Evolutionary conservation across 257 asterid species (phyloP).

Genomic region (Catharanthus roseus): DNA sequence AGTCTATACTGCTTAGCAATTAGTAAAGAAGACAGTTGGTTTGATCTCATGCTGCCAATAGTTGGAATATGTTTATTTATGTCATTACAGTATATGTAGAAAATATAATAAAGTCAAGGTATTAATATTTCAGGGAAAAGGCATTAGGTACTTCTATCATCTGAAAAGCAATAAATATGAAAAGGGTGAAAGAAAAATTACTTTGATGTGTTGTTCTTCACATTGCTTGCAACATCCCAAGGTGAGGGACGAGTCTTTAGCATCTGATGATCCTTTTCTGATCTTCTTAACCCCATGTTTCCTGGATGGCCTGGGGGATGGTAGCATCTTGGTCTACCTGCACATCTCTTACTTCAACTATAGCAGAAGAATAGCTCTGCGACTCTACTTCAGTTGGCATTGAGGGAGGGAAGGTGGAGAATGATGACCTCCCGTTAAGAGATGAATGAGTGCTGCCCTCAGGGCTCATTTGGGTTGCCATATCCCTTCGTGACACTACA

Average conservation of each 20-base stretch:
- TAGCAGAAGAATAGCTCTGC: constrained; percentile 24
- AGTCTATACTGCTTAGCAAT: not conserved
- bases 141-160: not conserved
- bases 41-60: not conserved
- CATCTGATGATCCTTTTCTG: constrained; percentile 18
- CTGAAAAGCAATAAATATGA: not conserved
- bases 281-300: constrained; percentile 28
- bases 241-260: constrained; percentile 23
- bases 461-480: constrained; percentile 96
- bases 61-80: too few relatives aligned
- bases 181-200: constrained; percentile 9
- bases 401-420: constrained; percentile 35
- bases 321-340: constrained; percentile 65
- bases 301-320: constrained; percentile 30
- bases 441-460: constrained; percentile 49
- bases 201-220: constrained; percentile 44
- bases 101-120: not conserved
- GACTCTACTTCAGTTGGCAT: constrained; percentile 23
- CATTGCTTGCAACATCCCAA: constrained; percentile 38
- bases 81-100: not conserved
- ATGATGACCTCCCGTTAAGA: constrained; percentile 22
- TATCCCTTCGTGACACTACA: constrained; percentile 54
- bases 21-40: not conserved
- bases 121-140: not conserved
- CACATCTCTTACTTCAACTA: constrained; percentile 67